Base-by-base conservation (phyloP, 1,284 basidiomycete species). In the Ustilago bromivora region DNA sequence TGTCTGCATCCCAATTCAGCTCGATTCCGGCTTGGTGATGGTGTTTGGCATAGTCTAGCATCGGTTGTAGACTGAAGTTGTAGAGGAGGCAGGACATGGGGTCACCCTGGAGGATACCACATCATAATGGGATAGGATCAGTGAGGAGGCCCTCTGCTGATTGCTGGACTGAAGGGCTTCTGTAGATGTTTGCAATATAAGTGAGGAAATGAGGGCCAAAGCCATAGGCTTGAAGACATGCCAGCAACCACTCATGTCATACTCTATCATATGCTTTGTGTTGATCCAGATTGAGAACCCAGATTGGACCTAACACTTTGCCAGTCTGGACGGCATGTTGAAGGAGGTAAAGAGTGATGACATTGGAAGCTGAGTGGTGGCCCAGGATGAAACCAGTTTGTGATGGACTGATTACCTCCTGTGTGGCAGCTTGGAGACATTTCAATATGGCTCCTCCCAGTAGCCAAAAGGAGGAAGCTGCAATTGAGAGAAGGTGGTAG, bases 11-110 rank as follows among this genome's bases (percentile, higher is more conserved):
- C 40, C 40, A 41, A 7, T 10, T 41, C 40, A 41, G 12, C 1
- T 10, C 34, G 17, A 31, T 52, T 28, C 19, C 51, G 3, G 51
- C 51, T 5, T 52, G 51, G 12, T 52, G 51, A 1, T 34, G 51
- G 17, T 52, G 32, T 13, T 31, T 28, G 34, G 51, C 51, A 9
- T 52, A 52, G 13, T 52, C 28, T 1, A 52, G 31, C 5, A 52
- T 9, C 11, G 51, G 51, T 15, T 52, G 51, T 10, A 52, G 51
- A 15, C 51, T 52, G 51, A 52, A 34, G 51, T 52, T 52, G 51
- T 52, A 52, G 1, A 52, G 31, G 31, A 52, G 51, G 19, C 51
- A 52, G 6, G 51, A 52, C 51, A 52, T 52, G 6, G 51, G 51
- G n/a, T 52, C 51, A 17, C 51, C 51, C 34, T 52, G 51, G 4